Percentiles rank a stretch among this genome's conserved stretches.
Conservation (phyloP, 306 rosid species). For the Vigna radiata region DNA sequence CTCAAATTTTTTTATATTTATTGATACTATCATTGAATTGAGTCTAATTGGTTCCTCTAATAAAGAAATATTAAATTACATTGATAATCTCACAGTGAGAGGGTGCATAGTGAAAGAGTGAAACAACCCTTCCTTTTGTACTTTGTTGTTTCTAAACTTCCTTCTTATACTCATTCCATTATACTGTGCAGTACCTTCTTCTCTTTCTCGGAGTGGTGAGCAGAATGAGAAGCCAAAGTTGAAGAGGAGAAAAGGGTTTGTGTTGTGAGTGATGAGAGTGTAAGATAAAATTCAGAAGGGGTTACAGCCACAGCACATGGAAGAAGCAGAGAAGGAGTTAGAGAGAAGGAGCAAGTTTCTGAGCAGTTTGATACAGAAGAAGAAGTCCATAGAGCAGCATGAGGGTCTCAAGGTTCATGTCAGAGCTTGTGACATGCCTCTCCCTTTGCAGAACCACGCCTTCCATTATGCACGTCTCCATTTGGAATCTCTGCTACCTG, state of each 20-base stretch:
- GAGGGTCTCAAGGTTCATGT: constrained; percentile 56
- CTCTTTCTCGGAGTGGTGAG: background rate
- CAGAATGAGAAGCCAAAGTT: background rate
- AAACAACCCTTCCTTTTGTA: background rate
- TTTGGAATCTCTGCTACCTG: constrained; percentile 68
- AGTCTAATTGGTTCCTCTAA: background rate
- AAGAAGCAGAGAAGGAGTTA: constrained; percentile 82
- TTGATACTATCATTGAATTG: background rate
- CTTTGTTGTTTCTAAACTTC: constrained; percentile 5
- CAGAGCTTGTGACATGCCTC: constrained; percentile 87
- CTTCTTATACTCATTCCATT: background rate
- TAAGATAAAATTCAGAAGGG: background rate
- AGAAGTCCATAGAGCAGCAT: constrained; percentile 65
- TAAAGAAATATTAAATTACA: background rate
- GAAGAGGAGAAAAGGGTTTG: constrained; percentile 23
- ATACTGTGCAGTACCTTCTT: background rate
- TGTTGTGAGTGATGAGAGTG: constrained; percentile 49
- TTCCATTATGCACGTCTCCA: constrained; percentile 74
- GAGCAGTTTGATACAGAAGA: constrained; percentile 73
- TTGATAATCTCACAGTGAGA: background rate
- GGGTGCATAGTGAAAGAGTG: background rate
- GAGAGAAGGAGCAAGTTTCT: constrained; percentile 91
- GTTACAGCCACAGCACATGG: constrained; percentile 50
- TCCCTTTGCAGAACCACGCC: constrained; percentile 71
- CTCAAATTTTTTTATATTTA: no score